These are phyloP conservation scores for Phoma sp. DNA, from an alignment of 2,329 filamentous ascomycete species.

Conservation along the genomic window DNA sequence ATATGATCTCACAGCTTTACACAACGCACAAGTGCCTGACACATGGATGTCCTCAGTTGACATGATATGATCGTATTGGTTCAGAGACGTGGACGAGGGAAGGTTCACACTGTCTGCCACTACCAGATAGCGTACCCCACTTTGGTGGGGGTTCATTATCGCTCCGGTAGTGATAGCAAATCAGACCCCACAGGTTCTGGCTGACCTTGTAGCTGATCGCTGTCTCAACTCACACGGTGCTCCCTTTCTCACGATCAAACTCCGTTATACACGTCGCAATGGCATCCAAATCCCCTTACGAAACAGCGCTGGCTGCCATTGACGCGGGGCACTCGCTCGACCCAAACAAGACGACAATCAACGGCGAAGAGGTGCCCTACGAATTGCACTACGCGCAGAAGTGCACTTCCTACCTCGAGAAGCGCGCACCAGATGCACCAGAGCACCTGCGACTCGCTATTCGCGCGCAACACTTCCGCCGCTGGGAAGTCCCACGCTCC, in stretches of 20 bases:
- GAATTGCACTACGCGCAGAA: conserved; percentile 83
- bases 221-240: too few relatives aligned
- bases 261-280: not conserved
- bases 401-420: conserved; percentile 75
- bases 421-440: conserved; percentile 66
- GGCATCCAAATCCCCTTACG: conserved; percentile 28
- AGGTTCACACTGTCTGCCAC: too few relatives aligned
- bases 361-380: conserved; percentile 64
- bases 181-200: not conserved
- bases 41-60: too few relatives aligned
- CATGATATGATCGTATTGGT: too few relatives aligned
- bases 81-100: too few relatives aligned
- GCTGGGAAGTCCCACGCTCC: conserved; percentile 81
- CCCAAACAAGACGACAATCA: conserved; percentile 60
- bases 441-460: conserved; percentile 75
- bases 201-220: not conserved
- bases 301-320: conserved; percentile 67
- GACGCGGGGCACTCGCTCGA: conserved; percentile 75
- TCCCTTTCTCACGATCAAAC: not conserved
- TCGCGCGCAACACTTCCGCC: conserved; percentile 82
- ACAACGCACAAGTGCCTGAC: too few relatives aligned
- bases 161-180: not conserved
- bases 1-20: too few relatives aligned
- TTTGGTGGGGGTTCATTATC: not conserved
- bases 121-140: not conserved